Base-by-base conservation (phyloP, 805 yeast genomes). In the Lachancea mirantina region DNA sequence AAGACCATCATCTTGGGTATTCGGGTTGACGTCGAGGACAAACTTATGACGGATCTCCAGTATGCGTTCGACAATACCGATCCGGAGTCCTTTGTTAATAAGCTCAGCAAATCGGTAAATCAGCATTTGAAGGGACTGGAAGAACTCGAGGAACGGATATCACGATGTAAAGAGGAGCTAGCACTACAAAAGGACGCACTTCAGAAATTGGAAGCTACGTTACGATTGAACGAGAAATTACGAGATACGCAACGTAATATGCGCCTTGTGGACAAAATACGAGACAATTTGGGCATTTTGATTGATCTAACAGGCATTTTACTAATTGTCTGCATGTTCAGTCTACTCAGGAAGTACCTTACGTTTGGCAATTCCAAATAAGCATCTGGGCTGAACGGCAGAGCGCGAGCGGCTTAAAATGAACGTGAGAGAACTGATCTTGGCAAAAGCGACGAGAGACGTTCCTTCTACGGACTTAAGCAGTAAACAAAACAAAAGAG, bases 31-130 rank as follows among this genome's bases (percentile, higher is more conserved):
- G 34, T 67, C 4, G 42, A 44, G 13, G 30, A 54, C 21, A 42
- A 53, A 4, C 51, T 62, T 13, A 30, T 65, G 16, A 45, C 41
- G 10, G 31, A 34, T 3, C 38, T 65, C 14, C 53, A 50, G 20
- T 33, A 32, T 6, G 56, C 56, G 20, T 49, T 65, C 26, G 38
- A 49, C 6, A 38, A 36, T 2, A 46, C 48, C 17, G 40, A 59
- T 28, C 32, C 42, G 6, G 40, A 47, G 7, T 44, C 67, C 8
- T 54, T 59, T 19, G 40, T 47, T 9, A 29, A 36, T 4, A 35
- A 36, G 8, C 21, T 55, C 6, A 35, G 29, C 4, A 15, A 26
- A 4, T 30, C 39, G 2, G 41, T 55, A 3, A 24, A 29, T 4
- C 27, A 34, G 6, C 49, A 45, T 31, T 46, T 46, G 1, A 36